Base-by-base conservation (phyloP, 768 basidiomycete species). In the Macrolepiota dolichaula region DNA sequence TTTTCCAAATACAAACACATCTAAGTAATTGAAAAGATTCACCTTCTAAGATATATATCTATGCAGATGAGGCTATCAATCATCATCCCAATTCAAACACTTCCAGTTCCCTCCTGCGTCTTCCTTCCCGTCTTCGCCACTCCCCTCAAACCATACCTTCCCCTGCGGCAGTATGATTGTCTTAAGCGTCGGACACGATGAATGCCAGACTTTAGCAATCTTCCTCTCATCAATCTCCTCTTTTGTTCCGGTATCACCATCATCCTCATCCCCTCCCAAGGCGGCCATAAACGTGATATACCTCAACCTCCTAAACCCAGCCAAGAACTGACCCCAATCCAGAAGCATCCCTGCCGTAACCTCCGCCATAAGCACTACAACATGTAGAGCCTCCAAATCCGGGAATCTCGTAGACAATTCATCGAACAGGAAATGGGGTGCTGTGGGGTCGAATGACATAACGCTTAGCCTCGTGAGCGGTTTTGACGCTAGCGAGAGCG, bases 91-190 rank as follows among this genome's bases (percentile, higher is more conserved):
- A 38, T 58, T 61, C 22, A 64, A 50, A 53, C 63, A 64, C 36
- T 61, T 61, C 63, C 63, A 64, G 35, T 54, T 52, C 25, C 63
- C 46, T 13, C 25, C 55, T 7, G 25, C 29, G 4, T 63, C 55
- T 19, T 5, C 54, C 22, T 25, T 55, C 17, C 35, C 51, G 50
- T 46, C 53, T 11, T 46, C 42, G 24, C n/a, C 17, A 47, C 12
- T 64, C 51, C 42, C 73, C 55, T 78, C 74, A 55, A 85, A 86
- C 87, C 87, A 89, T 7, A 87, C 81, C 55, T 79, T 72, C 1
- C 87, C 87, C 61, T 78, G 77, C 0, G 87, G 86, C 0, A 89
- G 71, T 15, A 89, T 87, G 56, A 89, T 84, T 0, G 87, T 87
- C 60, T 76, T 76, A 32, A 88, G 74, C 0, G 85, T 85, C 3